Evolutionary conservation across 2,329 filamentous ascomycete genomes (phyloP).

Genomic region (Emmonsiellopsis sp.): DNA sequence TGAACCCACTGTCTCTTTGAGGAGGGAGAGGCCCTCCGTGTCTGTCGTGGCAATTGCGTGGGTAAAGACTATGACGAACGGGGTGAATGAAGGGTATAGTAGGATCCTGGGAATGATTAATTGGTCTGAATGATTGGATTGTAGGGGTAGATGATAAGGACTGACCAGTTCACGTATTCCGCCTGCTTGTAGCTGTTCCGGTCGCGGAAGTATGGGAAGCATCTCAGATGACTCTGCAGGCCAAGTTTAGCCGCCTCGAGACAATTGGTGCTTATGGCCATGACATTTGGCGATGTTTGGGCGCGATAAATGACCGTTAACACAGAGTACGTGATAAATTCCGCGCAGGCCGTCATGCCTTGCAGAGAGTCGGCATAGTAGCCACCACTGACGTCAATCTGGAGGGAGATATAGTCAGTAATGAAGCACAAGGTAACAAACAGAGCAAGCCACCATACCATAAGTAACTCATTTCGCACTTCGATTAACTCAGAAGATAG

Average conservation of each 20-base stretch:
- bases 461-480: constrained; percentile 15
- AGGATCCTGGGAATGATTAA: constrained; percentile 20
- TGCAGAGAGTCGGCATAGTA: constrained; percentile 14
- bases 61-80: constrained; percentile 40
- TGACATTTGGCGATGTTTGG: constrained; percentile 16
- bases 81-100: constrained; percentile 37
- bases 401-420: constrained; percentile 14
- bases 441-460: constrained; percentile 8
- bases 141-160: background rate
- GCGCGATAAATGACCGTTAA: constrained; percentile 31
- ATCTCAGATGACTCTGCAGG: constrained; percentile 18
- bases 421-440: background rate
- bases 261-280: constrained; percentile 18
- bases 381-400: constrained; percentile 12
- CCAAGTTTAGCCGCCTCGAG: constrained; percentile 18
- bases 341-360: constrained; percentile 22
- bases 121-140: background rate
- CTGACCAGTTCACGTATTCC: constrained; percentile 20
- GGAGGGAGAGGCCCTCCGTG: constrained; percentile 41
- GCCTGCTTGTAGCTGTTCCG: constrained; percentile 18
- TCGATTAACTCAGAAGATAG: constrained; percentile 16
- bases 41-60: constrained; percentile 43
- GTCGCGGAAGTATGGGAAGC: constrained; percentile 17
- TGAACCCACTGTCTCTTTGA: constrained; percentile 49
- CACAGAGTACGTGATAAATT: constrained; percentile 26